Evolutionary conservation across 2,329 filamentous ascomycete species (phyloP), one percentile per base, ranked within the genome.

Genomic region (Fusarium sp.): DNA sequence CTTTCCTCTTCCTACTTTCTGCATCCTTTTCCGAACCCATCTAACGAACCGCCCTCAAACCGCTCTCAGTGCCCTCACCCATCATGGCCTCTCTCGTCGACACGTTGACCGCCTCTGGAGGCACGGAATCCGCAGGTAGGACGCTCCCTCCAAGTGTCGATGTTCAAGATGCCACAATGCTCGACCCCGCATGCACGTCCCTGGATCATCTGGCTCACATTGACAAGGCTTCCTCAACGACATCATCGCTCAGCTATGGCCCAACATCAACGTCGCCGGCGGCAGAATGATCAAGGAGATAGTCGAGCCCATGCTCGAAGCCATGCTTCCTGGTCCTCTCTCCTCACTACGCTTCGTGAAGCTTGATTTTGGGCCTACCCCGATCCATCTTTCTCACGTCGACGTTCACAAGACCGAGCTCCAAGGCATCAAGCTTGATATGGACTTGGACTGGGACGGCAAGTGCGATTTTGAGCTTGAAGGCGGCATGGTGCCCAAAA

Each of bases 211-310:
- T 57, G 11, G 40, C 73, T 78, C 13, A 77, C 71, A 65, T n/a
- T 52, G 1, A 8, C 0, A 35, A 78, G 76, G 76, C 57, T 78
- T 78, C 66, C 65, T 78, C 42, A 78, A 77, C 65, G 75, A 77
- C 61, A 78, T 78, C 31, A 35, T 78, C 47, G 76, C 77, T 6
- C 77, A 78, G 33, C 63, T 78, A 38, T 78, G 77, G 77, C 75
- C 77, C 35, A 78, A 78, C 54, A 78, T 78, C 69, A 78, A 74
- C n/a, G 68, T 78, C 22, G 77, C 77, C 7, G 77, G 75, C 33
- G 68, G 71, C 58, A 66, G 66, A 38, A 78, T 78, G 20, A 56
- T 77, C 65, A 78, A 77, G 56, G 60, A 78, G 18, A 35, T 68
- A 0, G 77, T 78, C 22, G 76, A 78, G n/a, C 77, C 77, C 5